Evolutionary conservation across 345 rosid species (phyloP).

Genomic region (Acer saccharum): DNA sequence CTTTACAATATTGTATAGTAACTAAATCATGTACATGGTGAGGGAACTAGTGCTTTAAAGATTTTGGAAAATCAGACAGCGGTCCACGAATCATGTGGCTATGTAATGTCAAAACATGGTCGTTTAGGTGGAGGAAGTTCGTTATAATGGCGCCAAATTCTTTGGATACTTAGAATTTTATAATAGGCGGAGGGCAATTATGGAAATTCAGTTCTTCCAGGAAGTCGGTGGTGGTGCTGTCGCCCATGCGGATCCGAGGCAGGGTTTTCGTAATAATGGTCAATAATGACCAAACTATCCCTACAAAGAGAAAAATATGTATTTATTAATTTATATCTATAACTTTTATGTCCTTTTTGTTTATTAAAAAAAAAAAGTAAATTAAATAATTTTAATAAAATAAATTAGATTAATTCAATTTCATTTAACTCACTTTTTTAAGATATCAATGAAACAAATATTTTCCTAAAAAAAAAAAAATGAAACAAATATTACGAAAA

Average conservation of each 20-base stretch:
- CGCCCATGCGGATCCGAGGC: slow-evolving; percentile 14
- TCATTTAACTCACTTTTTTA: too few species aligned
- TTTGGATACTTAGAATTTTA: not conserved
- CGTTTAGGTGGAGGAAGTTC: not conserved
- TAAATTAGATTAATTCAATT: too few species aligned
- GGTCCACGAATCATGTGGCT: not conserved
- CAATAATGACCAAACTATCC: slow-evolving; percentile 20
- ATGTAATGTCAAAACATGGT: not conserved
- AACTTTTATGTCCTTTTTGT: not conserved
- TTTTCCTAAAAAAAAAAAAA: too few species aligned
- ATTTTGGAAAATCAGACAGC: not conserved
- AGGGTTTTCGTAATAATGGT: not conserved
- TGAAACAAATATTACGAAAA: too few species aligned
- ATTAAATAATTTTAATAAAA: not conserved
- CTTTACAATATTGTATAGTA: too few species aligned
- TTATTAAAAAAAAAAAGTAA: not conserved
- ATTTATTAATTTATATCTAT: not conserved
- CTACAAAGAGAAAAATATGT: not conserved
- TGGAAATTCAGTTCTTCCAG: not conserved
- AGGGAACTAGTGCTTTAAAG: too few species aligned
- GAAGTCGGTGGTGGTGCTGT: slow-evolving; percentile 20
- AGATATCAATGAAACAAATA: too few species aligned
- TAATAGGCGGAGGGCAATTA: not conserved
- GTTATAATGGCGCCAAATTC: not conserved
- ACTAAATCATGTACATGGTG: too few species aligned